Evolutionary conservation across 371 early-diverging fungal species (phyloP).

Genomic region (Mucor saturninus): DNA sequence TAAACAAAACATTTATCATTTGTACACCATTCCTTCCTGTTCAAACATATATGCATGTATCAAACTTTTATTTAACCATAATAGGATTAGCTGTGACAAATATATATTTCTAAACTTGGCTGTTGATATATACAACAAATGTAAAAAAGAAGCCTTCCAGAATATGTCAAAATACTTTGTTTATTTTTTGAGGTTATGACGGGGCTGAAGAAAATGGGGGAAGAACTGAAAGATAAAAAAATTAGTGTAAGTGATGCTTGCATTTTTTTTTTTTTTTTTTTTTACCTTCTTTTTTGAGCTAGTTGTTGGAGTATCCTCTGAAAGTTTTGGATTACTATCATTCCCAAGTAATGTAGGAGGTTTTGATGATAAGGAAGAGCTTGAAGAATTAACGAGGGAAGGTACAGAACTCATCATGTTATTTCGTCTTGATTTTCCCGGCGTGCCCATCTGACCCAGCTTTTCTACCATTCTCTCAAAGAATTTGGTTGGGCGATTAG

Average conservation of each 20-base stretch:
- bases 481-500: constrained; percentile 15
- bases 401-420: constrained; percentile 2
- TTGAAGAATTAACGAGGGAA: neutral
- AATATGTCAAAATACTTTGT: neutral
- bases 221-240: constrained; percentile 16
- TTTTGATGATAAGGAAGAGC: neutral
- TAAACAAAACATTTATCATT: neutral
- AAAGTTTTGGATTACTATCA: neutral
- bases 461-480: constrained; percentile 28
- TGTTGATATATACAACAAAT: too few relatives aligned
- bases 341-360: constrained; percentile 1
- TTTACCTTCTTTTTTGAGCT: constrained; percentile 24
- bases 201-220: constrained; percentile 24
- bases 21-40: neutral
- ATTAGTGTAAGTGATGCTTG: neutral
- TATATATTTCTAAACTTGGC: too few relatives aligned
- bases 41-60: constrained; percentile 3
- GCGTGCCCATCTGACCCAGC: constrained; percentile 26
- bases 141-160: too few relatives aligned
- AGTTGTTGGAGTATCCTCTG: neutral
- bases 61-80: neutral
- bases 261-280: neutral
- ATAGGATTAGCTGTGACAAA: neutral
- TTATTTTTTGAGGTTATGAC: constrained; percentile 17
- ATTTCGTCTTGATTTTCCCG: constrained; percentile 4